Base-by-base conservation (phyloP, 768 basidiomycete genomes). In the Kwoniella sp. region DNA sequence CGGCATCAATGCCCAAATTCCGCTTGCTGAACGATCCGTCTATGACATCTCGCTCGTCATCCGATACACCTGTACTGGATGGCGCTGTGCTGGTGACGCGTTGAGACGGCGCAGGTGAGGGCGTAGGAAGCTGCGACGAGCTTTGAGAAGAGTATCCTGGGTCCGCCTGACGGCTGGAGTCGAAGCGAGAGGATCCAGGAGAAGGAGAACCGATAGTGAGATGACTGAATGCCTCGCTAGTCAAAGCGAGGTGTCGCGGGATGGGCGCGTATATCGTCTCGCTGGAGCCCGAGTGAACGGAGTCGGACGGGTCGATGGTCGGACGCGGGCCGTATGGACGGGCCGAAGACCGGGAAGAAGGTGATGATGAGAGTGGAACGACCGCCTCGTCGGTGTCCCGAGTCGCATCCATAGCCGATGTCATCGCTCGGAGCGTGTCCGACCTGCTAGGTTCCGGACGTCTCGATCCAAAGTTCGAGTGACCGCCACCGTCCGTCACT, bases 71-170 rank as follows among this genome's bases (percentile, higher is more conserved):
- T 10, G 62, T 63, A 20, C 34, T 25, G 11, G 54, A 56, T 1
- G 62, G 62, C 5, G 68, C 66, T 9, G 52, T 52, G 26, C 56
- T 59, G 22, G 49, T 47, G 27, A 48, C 45, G n/a, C n/a, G n/a
- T n/a, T n/a, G n/a, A n/a, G n/a, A n/a, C n/a, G n/a, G n/a, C n/a
- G n/a, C n/a, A n/a, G n/a, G n/a, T n/a, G n/a, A n/a, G n/a, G n/a
- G n/a, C n/a, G n/a, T n/a, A n/a, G n/a, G n/a, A n/a, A n/a, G n/a
- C n/a, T n/a, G n/a, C n/a, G n/a, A n/a, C n/a, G n/a, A n/a, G n/a
- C n/a, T n/a, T n/a, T n/a, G n/a, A n/a, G n/a, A n/a, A n/a, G n/a
- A n/a, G n/a, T n/a, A n/a, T n/a, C n/a, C n/a, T n/a, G n/a, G n/a
- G n/a, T n/a, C n/a, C n/a, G n/a, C n/a, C n/a, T n/a, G n/a, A n/a